Base-by-base conservation (phyloP, 2,329 filamentous ascomycete genomes). In the Aspergillus unguis region DNA sequence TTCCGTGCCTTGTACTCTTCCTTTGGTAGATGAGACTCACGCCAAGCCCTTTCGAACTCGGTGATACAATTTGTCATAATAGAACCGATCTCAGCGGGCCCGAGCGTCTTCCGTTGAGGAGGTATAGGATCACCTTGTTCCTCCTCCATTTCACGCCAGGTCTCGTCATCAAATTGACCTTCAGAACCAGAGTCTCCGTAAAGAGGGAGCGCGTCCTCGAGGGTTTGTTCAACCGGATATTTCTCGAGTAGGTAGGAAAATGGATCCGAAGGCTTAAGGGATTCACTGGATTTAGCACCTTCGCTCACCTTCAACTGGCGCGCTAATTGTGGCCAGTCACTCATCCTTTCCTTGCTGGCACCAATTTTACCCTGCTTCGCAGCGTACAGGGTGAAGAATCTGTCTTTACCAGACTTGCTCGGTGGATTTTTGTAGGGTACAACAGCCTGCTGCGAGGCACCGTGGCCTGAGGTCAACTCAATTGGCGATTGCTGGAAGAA, bases 101-200 rank as follows among this genome's bases (percentile, higher is more conserved):
- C 68, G 9, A 85, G 68, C 38, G 56, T 56, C 58, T 56, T 66
- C 41, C 62, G 57, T 55, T 58, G 58, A 17, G 61, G 53, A 54
- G 53, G 60, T 8, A 51, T 61, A 10, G 49, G 40, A 10, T 54
- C 55, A 26, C 51, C 44, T 5, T 51, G 69, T 54, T 86, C 83
- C 29, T 80, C 72, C 42, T 85, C 77, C 7, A 88, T 85, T 62
- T 88, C 85, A 40, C 70, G 71, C 74, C 78, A 80, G 0, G 82
- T 85, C 33, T 81, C 77, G 8, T 79, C 74, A 59, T 88, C 85
- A 56, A 79, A 81, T 29, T 79, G 74, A 3, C 77, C 77, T 59
- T 76, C 72, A 6, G 72, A 72, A 1, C 70, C 73, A 1, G 83
- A 85, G 3, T 86, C 80, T 4, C 82, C 81, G 61, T 79, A 81